A percentile compares a stretch with the other conserved stretches of the same genome.
These are phyloP conservation scores for Brasilioporus rufonigricans DNA, from an alignment of 768 basidiomycete genomes.

Conservation along the genomic window DNA sequence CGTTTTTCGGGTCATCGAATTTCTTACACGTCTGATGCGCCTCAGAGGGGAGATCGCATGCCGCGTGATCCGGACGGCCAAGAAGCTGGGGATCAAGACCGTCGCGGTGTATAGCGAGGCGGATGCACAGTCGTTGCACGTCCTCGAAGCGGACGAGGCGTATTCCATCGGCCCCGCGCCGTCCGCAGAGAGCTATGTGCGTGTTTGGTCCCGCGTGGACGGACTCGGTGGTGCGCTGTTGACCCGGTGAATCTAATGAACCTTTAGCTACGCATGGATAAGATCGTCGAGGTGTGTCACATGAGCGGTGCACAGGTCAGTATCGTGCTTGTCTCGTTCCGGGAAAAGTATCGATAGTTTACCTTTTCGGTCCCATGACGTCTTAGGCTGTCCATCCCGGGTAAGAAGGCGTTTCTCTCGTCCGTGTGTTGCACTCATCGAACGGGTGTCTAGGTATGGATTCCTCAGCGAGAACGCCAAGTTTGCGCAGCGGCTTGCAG, in stretches of 20 bases:
- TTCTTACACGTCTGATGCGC: neutral
- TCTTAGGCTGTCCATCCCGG: conserved; percentile 88
- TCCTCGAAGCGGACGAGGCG: conserved; percentile 85
- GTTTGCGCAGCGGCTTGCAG: conserved; percentile 72
- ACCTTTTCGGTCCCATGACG: neutral
- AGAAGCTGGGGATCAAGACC: conserved; percentile 83
- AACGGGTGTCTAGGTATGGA: conserved; percentile 56
- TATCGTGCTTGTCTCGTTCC: conserved; percentile 2
- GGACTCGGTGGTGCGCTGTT: neutral
- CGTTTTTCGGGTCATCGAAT: neutral
- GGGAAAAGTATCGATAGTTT: neutral
- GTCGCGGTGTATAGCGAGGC: conserved; percentile 92
- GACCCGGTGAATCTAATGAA: neutral
- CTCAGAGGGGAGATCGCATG: conserved; percentile 93
- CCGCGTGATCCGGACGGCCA: conserved; percentile 88
- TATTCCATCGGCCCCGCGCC: conserved; percentile 92
- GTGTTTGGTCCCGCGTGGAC: conserved; percentile 28
- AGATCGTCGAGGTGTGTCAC: conserved; percentile 81
- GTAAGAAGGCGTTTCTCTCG: conserved; percentile 35
- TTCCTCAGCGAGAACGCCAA: conserved; percentile 90
- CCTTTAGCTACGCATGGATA: conserved; percentile 76
- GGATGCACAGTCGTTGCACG: conserved; percentile 79
- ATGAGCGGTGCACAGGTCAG: conserved; percentile 81
- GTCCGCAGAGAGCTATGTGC: conserved; percentile 84
- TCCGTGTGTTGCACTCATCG: neutral